A percentile compares a stretch with the other conserved stretches of the same genome.
Evolutionary conservation across 805 yeast genomes (phyloP).

Genomic region (Babjeviella inositovora): DNA sequence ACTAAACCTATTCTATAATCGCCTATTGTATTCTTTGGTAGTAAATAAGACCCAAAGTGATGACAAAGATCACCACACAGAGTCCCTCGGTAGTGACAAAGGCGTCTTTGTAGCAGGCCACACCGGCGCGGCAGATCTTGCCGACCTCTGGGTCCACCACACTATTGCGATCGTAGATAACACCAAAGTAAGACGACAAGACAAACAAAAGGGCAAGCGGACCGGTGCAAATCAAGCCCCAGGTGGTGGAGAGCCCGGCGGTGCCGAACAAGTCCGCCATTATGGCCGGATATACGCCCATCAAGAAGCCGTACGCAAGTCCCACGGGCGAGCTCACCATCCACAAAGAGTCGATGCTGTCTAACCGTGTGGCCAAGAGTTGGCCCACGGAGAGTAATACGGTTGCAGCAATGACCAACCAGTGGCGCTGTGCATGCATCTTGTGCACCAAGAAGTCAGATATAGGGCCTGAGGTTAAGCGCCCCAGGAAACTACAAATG

Average conservation of each 20-base stretch:
- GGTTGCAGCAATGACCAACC: constrained; percentile 38
- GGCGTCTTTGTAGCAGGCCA: constrained; percentile 29
- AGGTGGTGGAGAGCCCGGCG: constrained; percentile 48
- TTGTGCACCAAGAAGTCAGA: constrained; percentile 43
- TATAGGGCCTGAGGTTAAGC: constrained; percentile 47
- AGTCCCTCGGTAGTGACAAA: constrained; percentile 20
- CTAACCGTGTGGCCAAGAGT: constrained; percentile 13
- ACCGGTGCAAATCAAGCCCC: constrained; percentile 67
- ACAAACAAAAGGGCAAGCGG: constrained; percentile 38
- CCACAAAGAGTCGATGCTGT: constrained; percentile 24
- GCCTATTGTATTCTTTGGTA: constrained; percentile 1
- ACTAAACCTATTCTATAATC: too few species aligned
- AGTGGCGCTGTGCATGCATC: constrained; percentile 38
- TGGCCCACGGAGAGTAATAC: constrained; percentile 18
- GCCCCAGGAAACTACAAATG: constrained; percentile 45
- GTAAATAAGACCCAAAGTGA: constrained; percentile 7
- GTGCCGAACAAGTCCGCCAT: constrained; percentile 64
- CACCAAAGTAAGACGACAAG: constrained; percentile 40
- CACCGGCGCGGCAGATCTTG: constrained; percentile 22
- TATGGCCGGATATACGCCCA: constrained; percentile 64
- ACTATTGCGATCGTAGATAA: constrained; percentile 27
- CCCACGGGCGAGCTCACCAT: constrained; percentile 43
- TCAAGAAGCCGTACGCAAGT: constrained; percentile 49
- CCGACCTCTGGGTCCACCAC: constrained; percentile 21
- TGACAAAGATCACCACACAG: constrained; percentile 10